Percentiles rank a stretch among this genome's conserved stretches.
phyloP scores from a whole-genome alignment of 2,329 filamentous ascomycete genomes.

The Tolypocladium endophyticum region DNA sequence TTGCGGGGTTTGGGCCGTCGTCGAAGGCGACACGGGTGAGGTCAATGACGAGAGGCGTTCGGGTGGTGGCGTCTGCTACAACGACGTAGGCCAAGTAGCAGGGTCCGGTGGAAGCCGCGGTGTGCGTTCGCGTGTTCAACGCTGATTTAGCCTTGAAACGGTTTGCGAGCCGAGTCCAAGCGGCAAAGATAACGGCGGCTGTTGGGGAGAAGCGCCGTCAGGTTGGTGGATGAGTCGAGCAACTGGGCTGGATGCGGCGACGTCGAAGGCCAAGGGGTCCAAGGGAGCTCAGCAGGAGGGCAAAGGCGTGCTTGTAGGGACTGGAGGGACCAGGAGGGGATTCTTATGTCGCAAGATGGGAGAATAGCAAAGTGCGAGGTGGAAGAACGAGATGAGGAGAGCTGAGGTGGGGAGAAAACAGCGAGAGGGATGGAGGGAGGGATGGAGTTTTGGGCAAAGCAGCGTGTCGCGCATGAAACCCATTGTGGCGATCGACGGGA shows the following conservation, averaged over 20 bases:
- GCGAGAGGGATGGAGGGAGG: constrained; percentile 11
- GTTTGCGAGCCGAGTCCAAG: background rate
- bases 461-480: constrained; percentile 19
- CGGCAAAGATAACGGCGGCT: background rate
- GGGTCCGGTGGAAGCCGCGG: background rate
- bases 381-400: constrained; percentile 1
- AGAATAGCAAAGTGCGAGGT: constrained; percentile 1
- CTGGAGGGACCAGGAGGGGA: background rate
- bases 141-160: background rate
- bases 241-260: background rate
- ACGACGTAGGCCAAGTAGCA: background rate
- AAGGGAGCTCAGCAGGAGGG: background rate
- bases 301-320: background rate
- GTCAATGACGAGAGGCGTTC: background rate
- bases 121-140: background rate
- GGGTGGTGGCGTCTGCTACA: background rate
- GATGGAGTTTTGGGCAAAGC: constrained; percentile 18
- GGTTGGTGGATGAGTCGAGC: background rate
- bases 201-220: background rate
- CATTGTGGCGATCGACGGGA: constrained; percentile 20
- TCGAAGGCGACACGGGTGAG: background rate
- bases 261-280: background rate
- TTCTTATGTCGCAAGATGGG: background rate
- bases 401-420: background rate
- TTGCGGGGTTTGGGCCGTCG: background rate